Percentiles rank a stretch among this genome's conserved stretches.
These are phyloP conservation scores for Pseudovirgaria hyperparasitica DNA, from an alignment of 2,329 filamentous ascomycete genomes.

Conservation along the genomic window DNA sequence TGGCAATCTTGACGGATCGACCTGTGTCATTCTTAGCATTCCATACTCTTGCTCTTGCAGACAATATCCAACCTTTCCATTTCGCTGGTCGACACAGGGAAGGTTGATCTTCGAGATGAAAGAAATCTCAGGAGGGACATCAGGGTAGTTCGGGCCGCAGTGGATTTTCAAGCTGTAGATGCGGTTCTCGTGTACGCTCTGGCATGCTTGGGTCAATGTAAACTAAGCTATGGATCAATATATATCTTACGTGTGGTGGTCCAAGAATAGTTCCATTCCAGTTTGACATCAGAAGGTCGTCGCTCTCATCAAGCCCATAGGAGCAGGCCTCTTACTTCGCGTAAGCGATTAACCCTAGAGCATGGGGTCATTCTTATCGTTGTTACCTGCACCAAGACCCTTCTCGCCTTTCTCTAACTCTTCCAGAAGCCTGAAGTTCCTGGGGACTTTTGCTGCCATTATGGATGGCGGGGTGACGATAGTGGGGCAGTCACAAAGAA, in stretches of 20 bases:
- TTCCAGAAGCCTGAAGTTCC: slow-evolving; percentile 92
- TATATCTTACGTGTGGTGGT: slow-evolving; percentile 72
- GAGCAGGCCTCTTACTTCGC: slow-evolving; percentile 71
- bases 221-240: slow-evolving; percentile 5
- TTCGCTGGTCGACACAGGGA: slow-evolving; percentile 75
- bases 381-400: slow-evolving; percentile 72
- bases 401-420: slow-evolving; percentile 99
- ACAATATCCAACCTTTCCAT: slow-evolving; percentile 52
- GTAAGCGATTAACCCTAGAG: slow-evolving; percentile 4
- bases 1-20: slow-evolving; percentile 71
- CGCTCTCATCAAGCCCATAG: slow-evolving; percentile 85
- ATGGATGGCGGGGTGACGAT: slow-evolving; percentile 3
- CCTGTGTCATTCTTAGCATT: slow-evolving; percentile 32
- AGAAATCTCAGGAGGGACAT: slow-evolving; percentile 75
- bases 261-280: slow-evolving; percentile 98
- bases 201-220: slow-evolving; percentile 4
- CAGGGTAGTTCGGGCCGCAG: slow-evolving; percentile 82
- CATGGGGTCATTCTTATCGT: slow-evolving; percentile 1
- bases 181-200: slow-evolving; percentile 95
- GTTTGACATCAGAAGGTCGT: slow-evolving; percentile 93
- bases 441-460: slow-evolving; percentile 67
- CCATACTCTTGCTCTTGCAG: neutral
- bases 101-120: slow-evolving; percentile 94
- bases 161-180: slow-evolving; percentile 98
- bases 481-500: neutral